phyloP scores from a whole-genome alignment of 2,329 filamentous ascomycete genomes.

The Zymoseptoria brevis region DNA sequence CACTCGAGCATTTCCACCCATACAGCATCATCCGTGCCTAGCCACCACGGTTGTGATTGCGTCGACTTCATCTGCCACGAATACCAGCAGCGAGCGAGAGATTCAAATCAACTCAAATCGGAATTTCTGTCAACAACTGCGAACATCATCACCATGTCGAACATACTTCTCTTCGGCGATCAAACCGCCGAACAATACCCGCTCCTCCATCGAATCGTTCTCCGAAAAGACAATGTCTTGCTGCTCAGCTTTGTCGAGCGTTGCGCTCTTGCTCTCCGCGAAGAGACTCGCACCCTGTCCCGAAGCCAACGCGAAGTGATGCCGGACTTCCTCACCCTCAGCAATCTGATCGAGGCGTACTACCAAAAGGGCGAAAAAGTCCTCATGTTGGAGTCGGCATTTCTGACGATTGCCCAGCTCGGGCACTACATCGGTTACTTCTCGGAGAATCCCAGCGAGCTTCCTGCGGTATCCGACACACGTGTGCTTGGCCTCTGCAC shows the following conservation, averaged over 20 bases:
- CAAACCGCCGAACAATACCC: conserved; percentile 61
- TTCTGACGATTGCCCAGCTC: conserved; percentile 58
- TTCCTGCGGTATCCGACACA: conserved; percentile 41
- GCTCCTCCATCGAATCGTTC: conserved; percentile 46
- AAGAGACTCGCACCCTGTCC: conserved; percentile 52
- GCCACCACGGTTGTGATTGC: conserved; percentile 25
- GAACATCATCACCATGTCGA: conserved; percentile 29
- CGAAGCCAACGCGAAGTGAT: conserved; percentile 50
- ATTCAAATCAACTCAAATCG: conserved; percentile 1
- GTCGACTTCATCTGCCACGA: not conserved
- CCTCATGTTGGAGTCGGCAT: conserved; percentile 55
- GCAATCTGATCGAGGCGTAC: conserved; percentile 59
- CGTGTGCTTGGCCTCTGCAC: conserved; percentile 59
- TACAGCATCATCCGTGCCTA: conserved; percentile 23
- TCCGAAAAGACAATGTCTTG: conserved; percentile 48
- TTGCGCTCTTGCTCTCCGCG: conserved; percentile 49
- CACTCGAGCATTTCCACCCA: not conserved
- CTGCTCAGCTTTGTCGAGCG: conserved; percentile 56
- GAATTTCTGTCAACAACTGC: conserved; percentile 6
- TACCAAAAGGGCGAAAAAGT: conserved; percentile 50
- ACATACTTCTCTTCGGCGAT: conserved; percentile 59
- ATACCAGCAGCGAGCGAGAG: not conserved
- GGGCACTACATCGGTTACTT: conserved; percentile 61
- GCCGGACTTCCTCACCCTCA: conserved; percentile 54
- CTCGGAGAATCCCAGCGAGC: conserved; percentile 47